Evolutionary conservation across 148 eudicot species (phyloP).

Genomic region (Euryodendron excelsum): DNA sequence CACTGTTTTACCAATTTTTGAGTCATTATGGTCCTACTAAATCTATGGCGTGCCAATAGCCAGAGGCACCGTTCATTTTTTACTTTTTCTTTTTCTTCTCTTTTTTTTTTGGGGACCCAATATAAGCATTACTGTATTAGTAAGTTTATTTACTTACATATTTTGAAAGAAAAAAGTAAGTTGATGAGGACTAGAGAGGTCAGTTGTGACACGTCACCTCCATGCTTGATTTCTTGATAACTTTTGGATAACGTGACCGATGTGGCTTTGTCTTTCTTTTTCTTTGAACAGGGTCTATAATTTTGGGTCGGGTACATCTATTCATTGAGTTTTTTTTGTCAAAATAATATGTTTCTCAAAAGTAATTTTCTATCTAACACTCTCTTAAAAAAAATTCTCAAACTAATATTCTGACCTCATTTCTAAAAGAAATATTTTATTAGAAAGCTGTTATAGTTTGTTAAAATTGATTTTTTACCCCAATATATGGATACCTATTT

Average conservation of each 20-base stretch:
- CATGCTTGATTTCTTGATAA: background rate
- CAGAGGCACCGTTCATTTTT: constrained; percentile 5
- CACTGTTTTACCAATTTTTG: background rate
- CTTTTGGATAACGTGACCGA: background rate
- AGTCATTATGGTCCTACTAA: constrained; percentile 21
- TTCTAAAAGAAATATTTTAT: too few relatives aligned
- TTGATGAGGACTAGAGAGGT: background rate
- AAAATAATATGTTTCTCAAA: too few relatives aligned
- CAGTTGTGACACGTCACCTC: background rate
- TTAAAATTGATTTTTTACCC: too few relatives aligned
- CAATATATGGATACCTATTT: too few relatives aligned
- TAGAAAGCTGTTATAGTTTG: too few relatives aligned
- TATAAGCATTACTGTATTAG: too few relatives aligned
- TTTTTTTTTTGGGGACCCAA: background rate
- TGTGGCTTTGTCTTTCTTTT: background rate
- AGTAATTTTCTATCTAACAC: too few relatives aligned
- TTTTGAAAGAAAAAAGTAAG: background rate
- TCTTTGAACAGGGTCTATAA: background rate
- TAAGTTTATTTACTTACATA: background rate
- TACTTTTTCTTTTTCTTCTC: background rate
- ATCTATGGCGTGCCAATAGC: constrained; percentile 15
- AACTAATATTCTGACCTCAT: too few relatives aligned
- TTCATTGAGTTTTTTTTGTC: too few relatives aligned
- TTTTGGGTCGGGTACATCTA: too few relatives aligned
- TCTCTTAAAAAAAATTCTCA: too few relatives aligned